Conservation (phyloP, 768 basidiomycete species). For the Suillus lakei region DNA sequence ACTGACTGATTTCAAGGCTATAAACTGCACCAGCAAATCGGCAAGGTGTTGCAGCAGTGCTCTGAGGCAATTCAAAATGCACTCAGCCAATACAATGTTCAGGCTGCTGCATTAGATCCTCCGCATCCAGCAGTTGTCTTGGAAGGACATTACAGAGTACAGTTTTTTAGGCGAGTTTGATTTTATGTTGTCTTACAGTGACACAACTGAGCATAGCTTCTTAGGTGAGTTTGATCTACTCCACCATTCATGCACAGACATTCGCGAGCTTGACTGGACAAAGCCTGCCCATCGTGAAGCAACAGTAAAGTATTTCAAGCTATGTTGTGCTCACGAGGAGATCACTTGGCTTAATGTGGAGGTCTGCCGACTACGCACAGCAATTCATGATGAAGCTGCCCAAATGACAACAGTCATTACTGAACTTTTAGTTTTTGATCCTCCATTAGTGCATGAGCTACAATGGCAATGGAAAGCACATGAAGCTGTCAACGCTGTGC, state of each 20-base stretch:
- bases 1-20: constrained; percentile 27
- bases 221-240: constrained; percentile 23
- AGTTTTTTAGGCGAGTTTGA: too few relatives aligned
- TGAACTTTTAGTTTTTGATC: too few relatives aligned
- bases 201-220: too few relatives aligned
- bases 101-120: constrained; percentile 22
- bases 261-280: constrained; percentile 5
- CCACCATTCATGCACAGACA: not conserved
- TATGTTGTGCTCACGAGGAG: constrained; percentile 12
- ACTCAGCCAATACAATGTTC: constrained; percentile 28
- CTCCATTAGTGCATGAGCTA: too few relatives aligned
- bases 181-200: too few relatives aligned
- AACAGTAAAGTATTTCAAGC: constrained; percentile 12
- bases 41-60: constrained; percentile 29
- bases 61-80: constrained; percentile 32
- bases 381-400: too few relatives aligned
- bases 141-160: constrained; percentile 22
- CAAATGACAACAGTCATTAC: too few relatives aligned
- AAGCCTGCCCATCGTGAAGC: constrained; percentile 7
- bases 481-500: too few relatives aligned
- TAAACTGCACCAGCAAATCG: constrained; percentile 35
- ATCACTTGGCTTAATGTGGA: constrained; percentile 12
- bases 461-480: too few relatives aligned
- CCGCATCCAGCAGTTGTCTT: constrained; percentile 18
- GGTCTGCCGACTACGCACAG: not conserved